Base-by-base conservation (phyloP, 179 eudicot species). In the Pouteria campechiana region DNA sequence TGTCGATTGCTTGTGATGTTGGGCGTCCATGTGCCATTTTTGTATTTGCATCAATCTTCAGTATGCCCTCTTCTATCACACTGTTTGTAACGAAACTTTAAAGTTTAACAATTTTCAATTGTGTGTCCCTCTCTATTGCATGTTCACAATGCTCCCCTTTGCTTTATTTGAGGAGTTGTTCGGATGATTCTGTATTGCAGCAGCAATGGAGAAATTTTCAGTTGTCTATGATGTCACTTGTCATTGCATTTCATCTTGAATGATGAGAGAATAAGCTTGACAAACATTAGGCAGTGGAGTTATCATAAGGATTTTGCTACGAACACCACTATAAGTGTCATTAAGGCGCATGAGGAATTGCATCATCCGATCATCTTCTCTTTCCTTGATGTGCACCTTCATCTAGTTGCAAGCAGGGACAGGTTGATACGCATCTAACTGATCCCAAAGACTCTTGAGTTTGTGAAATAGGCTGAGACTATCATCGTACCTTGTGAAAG, bases 341-440 rank as follows among this genome's bases (percentile, higher is more conserved):
- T 55, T 10, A 5, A 55, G 21, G 1, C 51, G 45, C 37, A 55
- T 35, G 32, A 55, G 31, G 30, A 46, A 45, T 15, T 55, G 50
- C 13, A 45, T 18, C 7, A 37, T 17, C 15, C 17, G 16, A 4
- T 49, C 44, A 13, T 36, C 25, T 22, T 37, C 54, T 3, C 15
- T 6, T 37, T 27, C 7, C 9, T 7, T 11, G 3, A 25, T 17
- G 3, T 36, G 0, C 3, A 24, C 25, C 7, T 37, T 25, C 11
- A 24, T 5, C 3, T 36, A 50, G 0, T 6, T 37, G 14, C 55
- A 50, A 2, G 44, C 1, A 4, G 23, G 16, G 1, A 14, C 13
- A 5, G 14, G 10, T 0, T 21, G 29, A 12, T 50, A 50, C 1
- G 41, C 17, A 5, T 13, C 36, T 3, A 50, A 8, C 20, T 50